Base-by-base conservation (phyloP, 2,329 filamentous ascomycete genomes). In the Cyphellophora europaea region DNA sequence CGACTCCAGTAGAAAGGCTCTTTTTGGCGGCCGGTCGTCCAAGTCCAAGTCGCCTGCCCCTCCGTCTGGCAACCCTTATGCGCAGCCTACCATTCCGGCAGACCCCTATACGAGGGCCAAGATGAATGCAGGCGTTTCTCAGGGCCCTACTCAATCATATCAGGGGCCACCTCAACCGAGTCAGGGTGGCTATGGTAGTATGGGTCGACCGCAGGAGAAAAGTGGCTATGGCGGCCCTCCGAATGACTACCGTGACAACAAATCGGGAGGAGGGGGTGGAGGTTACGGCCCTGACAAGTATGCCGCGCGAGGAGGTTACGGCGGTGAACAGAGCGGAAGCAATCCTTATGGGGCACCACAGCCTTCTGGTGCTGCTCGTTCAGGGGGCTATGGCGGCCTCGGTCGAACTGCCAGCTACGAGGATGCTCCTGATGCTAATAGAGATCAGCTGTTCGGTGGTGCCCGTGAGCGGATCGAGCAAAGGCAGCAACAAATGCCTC, bases 381-480 rank as follows among this genome's bases (percentile, higher is more conserved):
- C 60, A 41, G 65, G 67, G 42, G 69, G 71, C 33, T 74, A 74
- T 44, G 71, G 71, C 40, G 71, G 70, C n/a, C 53, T 75, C 36
- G 72, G 71, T 30, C 57, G 62, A 30, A 48, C 55, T 32, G 61
- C 65, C 42, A 63, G 65, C 33, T 65, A 68, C 36, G 66, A 72
- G 44, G 66, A 68, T 19, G 58, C 59, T 32, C 63, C 60, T 10
- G 73, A 77, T 39, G 63, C 62, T 23, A 71, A 69, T 37, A 61
- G 72, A 41, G 67, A 72, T 49, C 71, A 69, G 30, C 61, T 79
- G 2, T 78, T 79, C 39, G 74, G 73, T 14, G 69, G 69, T 40
- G 72, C 74, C 2, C 53, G 61, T 12, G 58, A 72, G 35, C 58
- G 72, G 35, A 53, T 58, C 27, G 62, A 72, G 47, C 59, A 68